Evolutionary conservation across 768 basidiomycete species (phyloP).

Genomic region (Xerocomus potaroensis): DNA sequence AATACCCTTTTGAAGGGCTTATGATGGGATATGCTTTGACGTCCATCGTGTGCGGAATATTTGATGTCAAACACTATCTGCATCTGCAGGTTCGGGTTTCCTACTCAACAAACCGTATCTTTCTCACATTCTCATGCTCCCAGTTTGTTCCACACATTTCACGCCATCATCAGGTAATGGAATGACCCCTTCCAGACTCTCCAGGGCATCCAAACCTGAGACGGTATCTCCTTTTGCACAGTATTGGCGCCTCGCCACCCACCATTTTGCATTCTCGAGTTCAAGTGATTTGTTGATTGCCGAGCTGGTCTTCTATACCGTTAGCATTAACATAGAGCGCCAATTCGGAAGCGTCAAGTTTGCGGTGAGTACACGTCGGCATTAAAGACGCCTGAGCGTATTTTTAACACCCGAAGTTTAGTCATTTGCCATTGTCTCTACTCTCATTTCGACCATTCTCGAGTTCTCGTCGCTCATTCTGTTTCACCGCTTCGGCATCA

Average conservation of each 20-base stretch:
- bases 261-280: conserved; percentile 75
- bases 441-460: conserved; percentile 59
- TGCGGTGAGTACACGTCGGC: conserved; percentile 51
- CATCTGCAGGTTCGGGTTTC: conserved; percentile 64
- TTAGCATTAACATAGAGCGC: conserved; percentile 71
- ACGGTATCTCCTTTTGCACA: conserved; percentile 34
- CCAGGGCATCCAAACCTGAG: conserved; percentile 31
- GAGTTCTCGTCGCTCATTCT: conserved; percentile 64
- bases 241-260: conserved; percentile 81
- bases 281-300: conserved; percentile 83
- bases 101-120: not conserved
- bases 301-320: conserved; percentile 68
- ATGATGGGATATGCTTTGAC: conserved; percentile 69
- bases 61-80: conserved; percentile 86
- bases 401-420: too few relatives aligned
- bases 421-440: conserved; percentile 76
- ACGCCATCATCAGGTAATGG: conserved; percentile 76
- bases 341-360: conserved; percentile 86
- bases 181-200: conserved; percentile 1
- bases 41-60: conserved; percentile 71
- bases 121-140: conserved; percentile 7
- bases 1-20: conserved; percentile 51
- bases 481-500: conserved; percentile 64
- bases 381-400: not conserved
- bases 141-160: conserved; percentile 87